Evolutionary conservation across 768 basidiomycete species (phyloP), one percentile per base, ranked within the genome.

Genomic region (Mycena amicta): DNA sequence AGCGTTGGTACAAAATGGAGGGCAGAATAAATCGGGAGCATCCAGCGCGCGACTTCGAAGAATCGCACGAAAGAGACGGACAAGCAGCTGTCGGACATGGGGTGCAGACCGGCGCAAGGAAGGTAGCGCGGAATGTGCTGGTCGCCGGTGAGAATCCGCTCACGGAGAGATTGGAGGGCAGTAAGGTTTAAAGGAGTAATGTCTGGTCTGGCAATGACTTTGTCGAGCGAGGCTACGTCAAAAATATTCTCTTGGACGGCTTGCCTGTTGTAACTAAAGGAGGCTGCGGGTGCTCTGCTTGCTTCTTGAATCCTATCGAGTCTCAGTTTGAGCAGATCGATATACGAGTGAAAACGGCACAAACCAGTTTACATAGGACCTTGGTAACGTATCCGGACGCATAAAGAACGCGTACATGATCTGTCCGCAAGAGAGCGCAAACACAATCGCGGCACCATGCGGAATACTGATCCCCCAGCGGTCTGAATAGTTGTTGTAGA

Each of bases 1-100:
- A 98, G 75, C 47, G 88, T 81, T 1, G 96, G 95, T 27, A 97
- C 83, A 58, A 97, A 82, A 71, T 98, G 96, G 29, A 98, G 74
- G 0, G 93, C 94, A 22, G 92, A 88, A 66, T 98, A 98, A 39
- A 89, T 84, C 3, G 86, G 89, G 43, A 90, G 70, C 75, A 91
- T 93, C 90, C 83, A 95, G 74, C 83, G 84, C 71, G 89, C 90
- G 5, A 97, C 94, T 18, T 83, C 76, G 64, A 88, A 80, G 72
- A 95, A 90, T 27, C 93, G 86, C 37, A 84, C 81, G n/a, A 87
- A 60, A 13, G 83, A 84, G 2, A 86, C 85, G 11, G 75, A 70
- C 5, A 74, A 65, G 69, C 92, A 94, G 8, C 79, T 80, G 20
- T 88, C 81, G 29, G 71, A 76, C 70, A 61, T 84, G 2, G 95